Percentiles rank a stretch among this genome's conserved stretches.
These are phyloP conservation scores for Trapa incisa DNA, from an alignment of 345 rosid species.

Conservation along the genomic window DNA sequence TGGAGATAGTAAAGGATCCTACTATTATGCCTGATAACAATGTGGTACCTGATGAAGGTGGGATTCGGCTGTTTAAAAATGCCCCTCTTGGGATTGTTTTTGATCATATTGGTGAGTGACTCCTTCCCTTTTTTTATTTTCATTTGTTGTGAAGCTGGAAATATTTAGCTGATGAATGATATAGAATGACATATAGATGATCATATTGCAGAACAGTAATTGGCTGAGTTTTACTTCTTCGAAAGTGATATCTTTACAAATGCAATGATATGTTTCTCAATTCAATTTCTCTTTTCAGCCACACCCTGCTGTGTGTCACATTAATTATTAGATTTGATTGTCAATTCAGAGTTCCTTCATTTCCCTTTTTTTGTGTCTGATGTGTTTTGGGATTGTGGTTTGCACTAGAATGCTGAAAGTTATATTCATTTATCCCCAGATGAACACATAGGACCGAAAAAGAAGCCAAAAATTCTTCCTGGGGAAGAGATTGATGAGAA, in stretches of 20 bases:
- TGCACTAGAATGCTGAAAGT: slow-evolving; percentile 9
- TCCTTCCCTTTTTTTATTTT: not conserved
- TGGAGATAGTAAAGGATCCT: slow-evolving; percentile 36
- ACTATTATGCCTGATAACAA: slow-evolving; percentile 17
- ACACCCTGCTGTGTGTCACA: too few relatives aligned
- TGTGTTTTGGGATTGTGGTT: not conserved
- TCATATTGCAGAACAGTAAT: not conserved
- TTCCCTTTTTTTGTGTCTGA: not conserved
- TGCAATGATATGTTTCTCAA: not conserved
- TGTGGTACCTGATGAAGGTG: slow-evolving; percentile 26
- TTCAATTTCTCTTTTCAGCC: not conserved
- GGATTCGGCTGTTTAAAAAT: slow-evolving; percentile 55
- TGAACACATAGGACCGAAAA: slow-evolving; percentile 49
- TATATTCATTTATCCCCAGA: slow-evolving; percentile 24
- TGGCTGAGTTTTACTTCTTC: not conserved
- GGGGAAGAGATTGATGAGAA: slow-evolving; percentile 32
- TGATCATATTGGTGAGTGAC: slow-evolving; percentile 42
- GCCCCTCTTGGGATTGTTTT: slow-evolving; percentile 61
- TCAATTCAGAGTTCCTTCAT: not conserved
- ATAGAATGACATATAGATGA: not conserved
- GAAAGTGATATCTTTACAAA: not conserved
- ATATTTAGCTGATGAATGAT: not conserved
- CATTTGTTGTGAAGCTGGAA: not conserved
- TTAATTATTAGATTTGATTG: not conserved
- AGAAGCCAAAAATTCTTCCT: slow-evolving; percentile 71